Percentiles rank a stretch among this genome's conserved stretches.
phyloP scores from a whole-genome alignment of 495 filamentous ascomycete species.

The Symbiotaphrina buchneri region DNA sequence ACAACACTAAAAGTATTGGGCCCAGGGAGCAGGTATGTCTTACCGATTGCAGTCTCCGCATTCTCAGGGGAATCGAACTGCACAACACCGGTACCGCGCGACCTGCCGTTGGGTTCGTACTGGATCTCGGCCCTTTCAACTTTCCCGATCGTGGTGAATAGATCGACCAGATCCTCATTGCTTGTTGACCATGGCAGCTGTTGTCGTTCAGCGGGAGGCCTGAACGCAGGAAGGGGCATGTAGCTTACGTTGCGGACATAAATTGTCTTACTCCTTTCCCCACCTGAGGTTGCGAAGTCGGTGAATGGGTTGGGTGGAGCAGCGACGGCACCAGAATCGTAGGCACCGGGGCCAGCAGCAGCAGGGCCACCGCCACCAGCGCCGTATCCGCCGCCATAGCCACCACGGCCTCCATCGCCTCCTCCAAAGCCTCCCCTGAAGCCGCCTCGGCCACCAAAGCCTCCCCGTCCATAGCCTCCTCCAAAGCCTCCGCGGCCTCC shows the following conservation, averaged over 20 bases:
- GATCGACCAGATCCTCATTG: constrained; percentile 86
- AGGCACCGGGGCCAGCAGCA: constrained; percentile 13
- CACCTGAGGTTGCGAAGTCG: constrained; percentile 73
- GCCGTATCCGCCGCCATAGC: constrained; percentile 27
- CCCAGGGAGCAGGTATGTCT: constrained; percentile 6
- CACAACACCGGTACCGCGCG: constrained; percentile 85
- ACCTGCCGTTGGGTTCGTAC: constrained; percentile 90
- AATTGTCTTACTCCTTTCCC: constrained; percentile 63
- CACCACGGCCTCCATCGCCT: constrained; percentile 29
- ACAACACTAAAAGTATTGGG: not conserved
- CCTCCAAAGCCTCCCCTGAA: constrained; percentile 30
- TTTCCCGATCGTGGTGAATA: constrained; percentile 95
- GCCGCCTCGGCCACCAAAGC: constrained; percentile 23
- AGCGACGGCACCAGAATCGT: constrained; percentile 17
- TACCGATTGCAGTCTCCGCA: constrained; percentile 76
- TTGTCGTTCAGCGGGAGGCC: constrained; percentile 5
- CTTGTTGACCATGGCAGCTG: constrained; percentile 97
- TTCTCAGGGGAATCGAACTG: constrained; percentile 67
- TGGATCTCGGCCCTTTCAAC: constrained; percentile 96
- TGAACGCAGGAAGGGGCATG: not conserved
- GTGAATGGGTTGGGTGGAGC: constrained; percentile 84
- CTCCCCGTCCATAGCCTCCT: constrained; percentile 23
- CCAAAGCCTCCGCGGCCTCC: constrained; percentile 20
- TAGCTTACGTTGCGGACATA: constrained; percentile 89
- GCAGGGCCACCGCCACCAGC: constrained; percentile 20